Base-by-base conservation (phyloP, 805 yeast genomes). In the Yarrowia keelungensis region DNA sequence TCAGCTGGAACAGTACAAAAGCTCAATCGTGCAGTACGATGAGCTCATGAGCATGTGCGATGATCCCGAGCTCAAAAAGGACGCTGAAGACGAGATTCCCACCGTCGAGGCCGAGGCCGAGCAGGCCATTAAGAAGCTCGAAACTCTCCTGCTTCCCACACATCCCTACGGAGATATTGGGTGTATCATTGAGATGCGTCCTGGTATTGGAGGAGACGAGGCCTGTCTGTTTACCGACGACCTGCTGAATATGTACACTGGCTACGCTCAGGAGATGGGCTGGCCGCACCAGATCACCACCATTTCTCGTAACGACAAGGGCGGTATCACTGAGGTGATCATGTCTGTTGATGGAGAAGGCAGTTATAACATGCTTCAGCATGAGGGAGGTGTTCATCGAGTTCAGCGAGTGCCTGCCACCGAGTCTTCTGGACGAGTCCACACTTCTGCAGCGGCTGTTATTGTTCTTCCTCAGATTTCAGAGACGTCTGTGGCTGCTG, bases 141-240 rank as follows among this genome's bases (percentile, higher is more conserved):
- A 82, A 7, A 82, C 83, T 50, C 69, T 71, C 22, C 80, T 95
- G 5, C 78, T 94, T 26, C 97, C 98, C 1, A 86, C 90, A 2
- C 88, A 89, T 72, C 88, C 87, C 54, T 90, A 89, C 76, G 84
- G 88, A 3, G 95, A 90, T 56, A 86, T 85, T 71, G 87, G 95
- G 0, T 89, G 97, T 58, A 80, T 95, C 2, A 72, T 95, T 19
- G 99, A 95, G 76, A 79, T 95, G 14, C 83, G 98, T 69, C 98
- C 98, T 0, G 99, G 99, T 8, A 92, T 94, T 1, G 99, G 99
- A 15, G 99, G 99, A 2, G 85, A 88, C 7, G 99, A 95, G 75
- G 97, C 99, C 0, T 87, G 88, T 76, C 84, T 95, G 14, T 95
- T 95, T 77, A 86, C 98, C 0, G 85, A 84, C 47, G 95, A 95